Conservation (phyloP, 768 basidiomycete species). For the Kwoniella bestiolae region DNA sequence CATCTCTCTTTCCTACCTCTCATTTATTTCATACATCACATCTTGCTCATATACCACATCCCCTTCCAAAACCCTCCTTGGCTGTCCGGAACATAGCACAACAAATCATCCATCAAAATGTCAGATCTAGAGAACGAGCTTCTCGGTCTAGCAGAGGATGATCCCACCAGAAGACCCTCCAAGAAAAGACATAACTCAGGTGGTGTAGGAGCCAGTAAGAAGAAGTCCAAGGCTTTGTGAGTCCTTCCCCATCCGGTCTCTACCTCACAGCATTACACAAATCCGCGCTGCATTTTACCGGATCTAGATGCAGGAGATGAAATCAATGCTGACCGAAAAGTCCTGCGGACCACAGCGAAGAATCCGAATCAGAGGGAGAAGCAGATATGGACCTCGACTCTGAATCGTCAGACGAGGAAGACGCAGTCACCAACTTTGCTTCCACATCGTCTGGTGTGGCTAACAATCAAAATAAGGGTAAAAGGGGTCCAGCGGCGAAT, state of each 20-base stretch:
- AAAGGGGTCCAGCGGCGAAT: constrained; percentile 61
- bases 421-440: constrained; percentile 8
- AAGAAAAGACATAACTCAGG: constrained; percentile 23
- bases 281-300: constrained; percentile 53
- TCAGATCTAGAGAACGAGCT: constrained; percentile 56
- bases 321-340: too few species aligned
- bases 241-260: constrained; percentile 31
- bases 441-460: constrained; percentile 9
- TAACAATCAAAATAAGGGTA: neutral
- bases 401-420: constrained; percentile 65
- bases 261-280: neutral
- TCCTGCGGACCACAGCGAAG: constrained; percentile 25
- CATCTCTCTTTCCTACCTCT: neutral
- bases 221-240: constrained; percentile 57
- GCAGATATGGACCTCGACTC: constrained; percentile 54
- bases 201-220: constrained; percentile 73
- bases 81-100: too few species aligned
- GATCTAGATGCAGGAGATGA: neutral
- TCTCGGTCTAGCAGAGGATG: constrained; percentile 56
- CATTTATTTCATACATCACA: neutral
- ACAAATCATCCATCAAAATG: constrained; percentile 22
- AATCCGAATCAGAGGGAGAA: constrained; percentile 63
- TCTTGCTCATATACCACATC: neutral
- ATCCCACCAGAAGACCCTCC: constrained; percentile 26
- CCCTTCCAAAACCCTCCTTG: too few species aligned